Evolutionary conservation across 768 basidiomycete genomes (phyloP), one percentile per base, ranked within the genome.

Genomic region (Polyporus arcularius): DNA sequence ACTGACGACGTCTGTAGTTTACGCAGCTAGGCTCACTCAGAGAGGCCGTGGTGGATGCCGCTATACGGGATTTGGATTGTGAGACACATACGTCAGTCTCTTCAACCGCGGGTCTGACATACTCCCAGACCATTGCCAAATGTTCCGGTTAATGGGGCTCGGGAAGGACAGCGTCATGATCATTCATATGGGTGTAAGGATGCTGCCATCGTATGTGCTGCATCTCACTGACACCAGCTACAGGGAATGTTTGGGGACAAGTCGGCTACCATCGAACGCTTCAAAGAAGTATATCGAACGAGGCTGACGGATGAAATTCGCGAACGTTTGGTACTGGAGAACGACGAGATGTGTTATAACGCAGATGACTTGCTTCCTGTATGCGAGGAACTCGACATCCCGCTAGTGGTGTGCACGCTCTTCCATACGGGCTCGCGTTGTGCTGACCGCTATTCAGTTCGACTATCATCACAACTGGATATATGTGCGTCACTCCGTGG

Each of bases 261-360:
- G 71, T 65, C 66, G 21, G 78, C 80, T 4, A 85, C 96, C 0
- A 74, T 96, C 1, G 77, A 76, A 26, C 83, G 96, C 9, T 84
- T 96, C 70, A 90, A 87, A 70, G 77, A 83, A 60, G 89, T 87
- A 14, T 89, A 92, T 59, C 75, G 70, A 50, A 78, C 81, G 10
- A 67, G 73, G n/a, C 79, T 94, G 41, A 79, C 86, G 8, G 75
- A 82, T 21, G 81, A 83, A 26, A 85, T 93, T 59, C 84, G 89
- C 61, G 80, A 80, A 14, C 80, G 96, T 47, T 72, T 96, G 21
- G 94, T 94, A 2, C 78, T 95, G n/a, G 96, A 98, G 74, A 98
- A 97, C 61, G 96, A 97, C 65, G 96, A 98, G 80, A 80, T 97
- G 65, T 96, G 94, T 68, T 97, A 95, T 73, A 92, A 85, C 53